Conservation (phyloP, 352 stramenopile species). For the Globisporangium camurandrum region DNA sequence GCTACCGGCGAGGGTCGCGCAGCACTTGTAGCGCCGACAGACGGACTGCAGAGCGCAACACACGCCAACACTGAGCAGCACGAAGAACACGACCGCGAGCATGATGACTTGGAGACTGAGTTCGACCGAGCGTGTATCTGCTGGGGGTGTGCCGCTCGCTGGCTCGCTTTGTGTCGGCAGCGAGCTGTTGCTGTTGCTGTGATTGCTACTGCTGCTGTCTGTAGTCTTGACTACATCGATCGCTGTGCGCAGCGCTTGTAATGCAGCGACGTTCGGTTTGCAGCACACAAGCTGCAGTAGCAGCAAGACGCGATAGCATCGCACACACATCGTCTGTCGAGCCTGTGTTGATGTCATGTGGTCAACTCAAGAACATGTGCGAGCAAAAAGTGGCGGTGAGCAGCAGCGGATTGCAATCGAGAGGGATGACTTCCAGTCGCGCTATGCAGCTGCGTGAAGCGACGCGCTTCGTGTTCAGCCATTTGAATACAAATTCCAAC, state of each 20-base stretch:
- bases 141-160: neutral
- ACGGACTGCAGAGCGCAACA: conserved; percentile 27
- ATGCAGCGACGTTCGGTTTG: neutral
- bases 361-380: too few relatives aligned
- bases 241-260: neutral
- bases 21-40: conserved; percentile 23
- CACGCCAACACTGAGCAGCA: conserved; percentile 22
- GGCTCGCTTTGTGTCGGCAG: neutral
- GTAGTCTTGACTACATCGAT: too few relatives aligned
- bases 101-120: conserved; percentile 21
- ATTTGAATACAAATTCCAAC: too few relatives aligned
- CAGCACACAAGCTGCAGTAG: neutral
- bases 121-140: neutral
- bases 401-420: too few relatives aligned
- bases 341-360: too few relatives aligned
- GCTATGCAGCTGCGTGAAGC: too few relatives aligned
- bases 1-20: neutral
- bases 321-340: neutral
- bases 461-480: too few relatives aligned
- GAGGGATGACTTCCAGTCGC: too few relatives aligned
- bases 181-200: neutral
- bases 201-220: neutral
- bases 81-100: conserved; percentile 26
- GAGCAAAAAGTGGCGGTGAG: too few relatives aligned
- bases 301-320: neutral